Evolutionary conservation across 2,329 filamentous ascomycete genomes (phyloP).

Genomic region (Incumbomyces delicatus): DNA sequence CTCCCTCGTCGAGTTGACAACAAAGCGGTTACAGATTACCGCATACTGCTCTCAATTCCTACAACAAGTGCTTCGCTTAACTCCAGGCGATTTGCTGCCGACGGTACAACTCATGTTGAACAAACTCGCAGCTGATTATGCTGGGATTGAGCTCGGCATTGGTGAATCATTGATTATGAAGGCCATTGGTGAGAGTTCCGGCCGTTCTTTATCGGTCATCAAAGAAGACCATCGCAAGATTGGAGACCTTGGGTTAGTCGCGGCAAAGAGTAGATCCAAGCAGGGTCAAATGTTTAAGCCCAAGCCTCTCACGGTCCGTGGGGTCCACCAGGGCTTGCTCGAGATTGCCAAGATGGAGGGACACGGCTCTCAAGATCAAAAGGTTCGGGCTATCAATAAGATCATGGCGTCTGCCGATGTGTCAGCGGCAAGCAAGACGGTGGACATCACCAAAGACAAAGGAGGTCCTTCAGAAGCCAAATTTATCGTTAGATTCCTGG

Average conservation of each 20-base stretch:
- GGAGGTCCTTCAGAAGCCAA: constrained; percentile 92
- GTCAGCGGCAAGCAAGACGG: constrained; percentile 56
- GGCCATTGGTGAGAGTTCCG: constrained; percentile 88
- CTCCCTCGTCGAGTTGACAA: constrained; percentile 87
- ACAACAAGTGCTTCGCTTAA: constrained; percentile 85
- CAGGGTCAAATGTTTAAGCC: constrained; percentile 99
- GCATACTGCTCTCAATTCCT: constrained; percentile 86
- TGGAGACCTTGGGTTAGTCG: constrained; percentile 86
- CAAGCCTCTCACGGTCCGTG: constrained; percentile 75
- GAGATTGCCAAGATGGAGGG: constrained; percentile 78
- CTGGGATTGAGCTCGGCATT: constrained; percentile 94
- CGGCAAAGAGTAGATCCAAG: constrained; percentile 87
- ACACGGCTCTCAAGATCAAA: constrained; percentile 77
- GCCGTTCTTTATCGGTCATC: constrained; percentile 76
- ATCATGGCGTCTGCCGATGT: constrained; percentile 83
- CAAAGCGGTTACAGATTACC: constrained; percentile 78
- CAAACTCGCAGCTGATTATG: constrained; percentile 92
- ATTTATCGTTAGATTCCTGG: constrained; percentile 81
- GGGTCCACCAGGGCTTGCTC: constrained; percentile 80
- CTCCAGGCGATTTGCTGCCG: constrained; percentile 74
- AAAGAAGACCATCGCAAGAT: constrained; percentile 95
- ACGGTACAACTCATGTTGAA: constrained; percentile 95
- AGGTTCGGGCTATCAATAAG: constrained; percentile 93
- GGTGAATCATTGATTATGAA: constrained; percentile 99
- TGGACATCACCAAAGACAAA: constrained; percentile 87